Evolutionary conservation across 305 asterid genomes (phyloP).

Genomic region (Fraxinus latifolia): DNA sequence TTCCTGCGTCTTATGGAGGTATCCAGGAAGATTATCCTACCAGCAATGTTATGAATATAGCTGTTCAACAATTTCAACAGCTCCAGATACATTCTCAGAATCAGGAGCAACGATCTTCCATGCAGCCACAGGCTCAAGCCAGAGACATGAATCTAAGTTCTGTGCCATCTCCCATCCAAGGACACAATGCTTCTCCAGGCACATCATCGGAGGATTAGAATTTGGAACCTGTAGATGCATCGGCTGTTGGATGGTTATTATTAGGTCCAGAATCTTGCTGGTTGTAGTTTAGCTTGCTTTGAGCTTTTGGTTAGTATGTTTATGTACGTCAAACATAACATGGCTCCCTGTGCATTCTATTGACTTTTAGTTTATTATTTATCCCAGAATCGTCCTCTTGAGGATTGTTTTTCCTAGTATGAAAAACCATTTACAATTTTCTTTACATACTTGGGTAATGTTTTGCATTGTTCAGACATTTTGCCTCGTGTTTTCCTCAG

Average conservation of each 20-base stretch:
- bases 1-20: constrained; percentile 16
- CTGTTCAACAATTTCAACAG: constrained; percentile 29
- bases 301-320: neutral
- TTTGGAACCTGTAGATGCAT: neutral
- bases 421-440: too few species aligned
- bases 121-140: neutral
- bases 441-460: too few species aligned
- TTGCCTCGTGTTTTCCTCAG: too few species aligned
- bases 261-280: too few species aligned
- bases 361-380: neutral
- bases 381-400: too few species aligned
- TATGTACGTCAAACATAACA: neutral
- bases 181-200: neutral
- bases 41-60: constrained; percentile 15
- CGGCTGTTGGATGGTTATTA: neutral
- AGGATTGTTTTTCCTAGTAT: too few species aligned
- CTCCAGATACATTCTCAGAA: constrained; percentile 24
- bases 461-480: too few species aligned
- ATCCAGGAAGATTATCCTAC: constrained; percentile 6
- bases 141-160: neutral
- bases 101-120: constrained; percentile 11
- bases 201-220: neutral
- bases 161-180: neutral
- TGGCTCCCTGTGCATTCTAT: too few species aligned
- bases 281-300: too few species aligned